Percentiles rank a stretch among this genome's conserved stretches.
These are phyloP conservation scores for Sporisorium scitamineum DNA, from an alignment of 1,284 basidiomycete species.

Conservation along the genomic window DNA sequence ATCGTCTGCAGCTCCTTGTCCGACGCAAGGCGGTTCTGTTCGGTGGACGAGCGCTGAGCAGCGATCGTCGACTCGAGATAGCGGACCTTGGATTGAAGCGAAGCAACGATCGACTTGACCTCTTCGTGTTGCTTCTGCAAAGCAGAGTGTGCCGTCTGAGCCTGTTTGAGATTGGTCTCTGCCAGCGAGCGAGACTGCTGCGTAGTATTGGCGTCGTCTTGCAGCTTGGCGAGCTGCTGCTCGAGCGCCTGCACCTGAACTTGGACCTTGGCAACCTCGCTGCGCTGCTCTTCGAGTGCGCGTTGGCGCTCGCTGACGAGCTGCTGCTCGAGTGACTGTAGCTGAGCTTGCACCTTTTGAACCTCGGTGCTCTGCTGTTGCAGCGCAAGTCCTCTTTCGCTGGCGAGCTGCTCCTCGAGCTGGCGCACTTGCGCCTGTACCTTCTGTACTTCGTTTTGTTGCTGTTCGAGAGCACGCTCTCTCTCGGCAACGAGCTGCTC, in stretches of 20 bases:
- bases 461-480: constrained; percentile 20
- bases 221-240: constrained; percentile 15
- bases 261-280: constrained; percentile 20
- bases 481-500: constrained; percentile 21
- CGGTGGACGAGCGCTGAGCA: constrained; percentile 46
- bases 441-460: constrained; percentile 19
- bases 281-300: constrained; percentile 11
- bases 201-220: constrained; percentile 4
- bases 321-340: constrained; percentile 16
- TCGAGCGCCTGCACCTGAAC: constrained; percentile 20
- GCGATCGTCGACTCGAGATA: constrained; percentile 49
- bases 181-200: constrained; percentile 22
- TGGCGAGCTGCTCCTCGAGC: constrained; percentile 28
- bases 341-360: constrained; percentile 15
- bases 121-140: constrained; percentile 49
- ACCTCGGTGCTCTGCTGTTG: constrained; percentile 22
- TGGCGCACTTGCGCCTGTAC: constrained; percentile 18
- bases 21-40: constrained; percentile 47
- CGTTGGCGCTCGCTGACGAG: constrained; percentile 19
- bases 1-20: constrained; percentile 53
- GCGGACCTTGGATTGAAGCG: constrained; percentile 49
- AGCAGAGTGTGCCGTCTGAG: constrained; percentile 21
- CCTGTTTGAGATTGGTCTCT: constrained; percentile 30
- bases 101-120: constrained; percentile 37
- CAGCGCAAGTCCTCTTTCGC: constrained; percentile 14